Evolutionary conservation across 2,329 filamentous ascomycete species (phyloP).

Genomic region (Gnomoniopsis smithogilvyi): DNA sequence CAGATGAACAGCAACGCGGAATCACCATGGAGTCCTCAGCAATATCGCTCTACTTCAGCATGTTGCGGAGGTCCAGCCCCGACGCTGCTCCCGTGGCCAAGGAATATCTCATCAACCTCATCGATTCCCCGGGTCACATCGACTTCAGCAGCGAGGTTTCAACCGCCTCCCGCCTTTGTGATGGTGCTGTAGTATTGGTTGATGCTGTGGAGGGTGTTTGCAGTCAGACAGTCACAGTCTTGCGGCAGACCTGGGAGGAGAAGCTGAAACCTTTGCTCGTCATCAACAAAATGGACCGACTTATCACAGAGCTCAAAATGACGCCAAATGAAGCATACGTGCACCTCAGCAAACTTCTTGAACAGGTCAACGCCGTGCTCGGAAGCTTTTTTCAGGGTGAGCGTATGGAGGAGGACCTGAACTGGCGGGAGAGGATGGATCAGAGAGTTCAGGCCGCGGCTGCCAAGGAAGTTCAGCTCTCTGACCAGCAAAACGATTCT

Average conservation of each 20-base stretch:
- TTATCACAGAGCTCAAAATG: conserved; percentile 94
- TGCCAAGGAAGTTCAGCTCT: conserved; percentile 51
- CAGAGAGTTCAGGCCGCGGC: conserved; percentile 73
- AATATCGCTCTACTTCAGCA: conserved; percentile 93
- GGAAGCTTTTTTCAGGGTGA: conserved; percentile 98
- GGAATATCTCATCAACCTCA: conserved; percentile 95
- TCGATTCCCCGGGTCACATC: conserved; percentile 96
- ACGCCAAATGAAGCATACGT: conserved; percentile 84
- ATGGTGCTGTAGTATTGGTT: conserved; percentile 90
- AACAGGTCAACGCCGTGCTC: conserved; percentile 95
- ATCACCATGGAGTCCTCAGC: conserved; percentile 99
- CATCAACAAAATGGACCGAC: conserved; percentile 96
- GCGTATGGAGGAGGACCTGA: conserved; percentile 95
- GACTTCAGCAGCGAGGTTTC: conserved; percentile 99
- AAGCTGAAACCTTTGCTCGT: conserved; percentile 92
- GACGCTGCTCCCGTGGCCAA: conserved; percentile 69
- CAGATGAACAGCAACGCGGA: conserved; percentile 90
- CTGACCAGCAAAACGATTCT: conserved; percentile 49
- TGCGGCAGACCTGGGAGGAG: conserved; percentile 93
- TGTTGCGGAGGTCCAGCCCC: conserved; percentile 70
- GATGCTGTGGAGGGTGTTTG: conserved; percentile 98
- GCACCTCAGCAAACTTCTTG: conserved; percentile 83
- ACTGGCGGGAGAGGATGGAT: conserved; percentile 92
- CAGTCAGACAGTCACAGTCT: conserved; percentile 95
- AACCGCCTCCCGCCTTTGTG: conserved; percentile 88